Evolutionary conservation across 345 rosid genomes (phyloP), one percentile per base, ranked within the genome.

Genomic region (Syzygium grande): DNA sequence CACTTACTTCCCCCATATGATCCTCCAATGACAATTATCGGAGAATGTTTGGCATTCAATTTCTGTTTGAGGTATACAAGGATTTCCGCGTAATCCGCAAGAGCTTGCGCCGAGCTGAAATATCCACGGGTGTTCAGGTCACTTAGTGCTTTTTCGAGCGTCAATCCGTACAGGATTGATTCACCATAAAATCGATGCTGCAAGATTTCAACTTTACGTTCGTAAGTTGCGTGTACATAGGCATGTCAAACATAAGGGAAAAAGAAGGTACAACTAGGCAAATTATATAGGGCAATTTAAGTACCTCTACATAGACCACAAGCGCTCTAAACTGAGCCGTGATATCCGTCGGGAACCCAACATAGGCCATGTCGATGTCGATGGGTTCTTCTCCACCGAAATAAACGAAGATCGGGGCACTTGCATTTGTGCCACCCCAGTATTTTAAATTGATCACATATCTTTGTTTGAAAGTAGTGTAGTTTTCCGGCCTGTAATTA

Each of bases 381-480:
- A 95, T 46, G 0, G 92, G 27, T 4, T 55, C 46, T 89, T 95
- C 94, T 1, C 58, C 93, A 13, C 95, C 94, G 30, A 93, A 88
- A 86, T 85, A 94, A 15, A 85, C 94, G 52, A 92, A 91, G 65
- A 92, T 94, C 2, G 95, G 95, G 3, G 95, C 88, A 25, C n/a
- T n/a, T n/a, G n/a, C n/a, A n/a, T n/a, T n/a, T n/a, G n/a, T n/a
- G n/a, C n/a, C n/a, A n/a, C n/a, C n/a, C n/a, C n/a, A n/a, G n/a
- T n/a, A n/a, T n/a, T n/a, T n/a, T n/a, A n/a, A n/a, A n/a, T n/a
- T n/a, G n/a, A n/a, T n/a, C n/a, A n/a, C n/a, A n/a, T n/a, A n/a
- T n/a, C n/a, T n/a, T n/a, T n/a, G n/a, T n/a, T n/a, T n/a, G n/a
- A n/a, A n/a, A n/a, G n/a, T n/a, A n/a, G n/a, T n/a, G n/a, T n/a